Evolutionary conservation across 495 filamentous ascomycete genomes (phyloP).

Genomic region (Chaetomium fimeti): DNA sequence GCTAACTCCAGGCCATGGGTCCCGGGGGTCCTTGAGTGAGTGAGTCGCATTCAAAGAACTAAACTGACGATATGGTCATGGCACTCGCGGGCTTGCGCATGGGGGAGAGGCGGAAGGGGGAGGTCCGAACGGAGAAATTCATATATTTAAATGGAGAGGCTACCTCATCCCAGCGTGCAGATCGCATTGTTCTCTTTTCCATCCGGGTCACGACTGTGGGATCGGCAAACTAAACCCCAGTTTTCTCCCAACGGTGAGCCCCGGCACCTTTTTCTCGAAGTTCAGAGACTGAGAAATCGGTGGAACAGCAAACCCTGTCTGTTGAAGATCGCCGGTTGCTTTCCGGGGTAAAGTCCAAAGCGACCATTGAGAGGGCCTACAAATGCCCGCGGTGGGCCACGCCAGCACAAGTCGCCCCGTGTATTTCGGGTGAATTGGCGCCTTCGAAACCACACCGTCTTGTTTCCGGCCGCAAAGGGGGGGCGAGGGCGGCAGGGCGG

Average conservation of each 20-base stretch:
- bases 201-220: neutral
- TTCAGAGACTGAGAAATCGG: neutral
- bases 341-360: neutral
- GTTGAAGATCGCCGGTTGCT: neutral
- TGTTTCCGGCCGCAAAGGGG: neutral
- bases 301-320: neutral
- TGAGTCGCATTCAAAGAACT: too few species aligned
- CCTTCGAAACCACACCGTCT: too few species aligned
- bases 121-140: conserved; percentile 18
- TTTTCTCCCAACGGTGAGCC: neutral
- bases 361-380: neutral
- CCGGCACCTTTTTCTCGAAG: too few species aligned
- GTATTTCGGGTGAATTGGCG: neutral
- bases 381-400: neutral
- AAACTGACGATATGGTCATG: neutral
- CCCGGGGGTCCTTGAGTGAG: too few species aligned
- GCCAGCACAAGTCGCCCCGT: neutral
- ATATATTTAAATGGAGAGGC: conserved; percentile 20
- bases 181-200: neutral
- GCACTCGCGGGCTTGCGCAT: neutral
- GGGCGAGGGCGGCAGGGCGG: too few species aligned
- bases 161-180: conserved; percentile 6
- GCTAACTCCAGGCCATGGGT: too few species aligned
- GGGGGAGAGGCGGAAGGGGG: conserved; percentile 20
- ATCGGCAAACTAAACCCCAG: neutral